phyloP scores from a whole-genome alignment of 768 basidiomycete genomes.

The Boletus pseudopeckii region DNA sequence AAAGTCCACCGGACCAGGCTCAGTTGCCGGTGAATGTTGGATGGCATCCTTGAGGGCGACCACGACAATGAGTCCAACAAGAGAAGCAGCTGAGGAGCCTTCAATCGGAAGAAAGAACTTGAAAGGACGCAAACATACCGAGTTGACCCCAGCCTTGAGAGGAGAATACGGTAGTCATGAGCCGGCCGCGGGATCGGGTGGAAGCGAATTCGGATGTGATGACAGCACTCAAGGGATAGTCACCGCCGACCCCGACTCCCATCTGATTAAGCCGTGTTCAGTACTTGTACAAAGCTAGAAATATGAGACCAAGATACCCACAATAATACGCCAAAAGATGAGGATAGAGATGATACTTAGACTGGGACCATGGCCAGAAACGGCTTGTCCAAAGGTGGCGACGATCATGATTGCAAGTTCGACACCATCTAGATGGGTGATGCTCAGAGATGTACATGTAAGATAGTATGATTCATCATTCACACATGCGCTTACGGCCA shows the following conservation, averaged over 20 bases:
- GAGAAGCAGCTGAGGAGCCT: slow-evolving; percentile 46
- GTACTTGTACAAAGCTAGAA: background rate
- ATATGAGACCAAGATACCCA: slow-evolving; percentile 19
- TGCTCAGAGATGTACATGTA: background rate
- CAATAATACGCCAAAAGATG: slow-evolving; percentile 79
- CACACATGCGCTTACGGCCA: slow-evolving; percentile 76
- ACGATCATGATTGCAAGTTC: slow-evolving; percentile 72
- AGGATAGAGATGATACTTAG: slow-evolving; percentile 68
- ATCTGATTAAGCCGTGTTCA: slow-evolving; percentile 44
- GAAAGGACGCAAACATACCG: slow-evolving; percentile 35
- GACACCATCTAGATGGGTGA: slow-evolving; percentile 35
- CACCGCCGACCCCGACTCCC: slow-evolving; percentile 81
- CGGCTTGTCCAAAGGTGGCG: slow-evolving; percentile 71
- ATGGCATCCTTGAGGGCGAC: slow-evolving; percentile 59
- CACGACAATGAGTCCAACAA: slow-evolving; percentile 61
- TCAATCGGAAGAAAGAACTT: background rate
- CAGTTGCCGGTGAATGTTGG: slow-evolving; percentile 19
- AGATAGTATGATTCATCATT: slow-evolving; percentile 22
- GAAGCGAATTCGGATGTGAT: slow-evolving; percentile 85
- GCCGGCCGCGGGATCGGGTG: slow-evolving; percentile 66
- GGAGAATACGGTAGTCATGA: slow-evolving; percentile 86
- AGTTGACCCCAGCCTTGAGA: slow-evolving; percentile 87
- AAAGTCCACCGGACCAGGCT: slow-evolving; percentile 48
- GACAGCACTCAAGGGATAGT: slow-evolving; percentile 78
- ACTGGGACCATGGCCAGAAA: slow-evolving; percentile 61